Percentiles rank a stretch among this genome's conserved stretches.
phyloP scores from a whole-genome alignment of 257 asterid species.

The Solanum appendiculatum region DNA sequence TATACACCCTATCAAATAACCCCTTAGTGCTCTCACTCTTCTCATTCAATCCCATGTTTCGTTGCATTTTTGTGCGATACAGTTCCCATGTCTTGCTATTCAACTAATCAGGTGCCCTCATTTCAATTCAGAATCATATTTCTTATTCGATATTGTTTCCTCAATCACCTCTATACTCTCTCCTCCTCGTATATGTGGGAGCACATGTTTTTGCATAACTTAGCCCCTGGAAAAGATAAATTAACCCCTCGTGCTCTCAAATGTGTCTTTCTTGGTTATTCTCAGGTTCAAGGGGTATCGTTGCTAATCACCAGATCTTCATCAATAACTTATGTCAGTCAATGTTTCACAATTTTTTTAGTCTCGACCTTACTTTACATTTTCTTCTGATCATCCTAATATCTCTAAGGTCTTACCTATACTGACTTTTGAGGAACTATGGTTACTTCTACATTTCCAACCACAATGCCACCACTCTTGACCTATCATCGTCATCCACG shows the following conservation, averaged over 20 bases:
- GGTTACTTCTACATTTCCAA: background rate
- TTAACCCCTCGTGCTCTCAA: background rate
- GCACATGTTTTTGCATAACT: background rate
- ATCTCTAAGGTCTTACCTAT: background rate
- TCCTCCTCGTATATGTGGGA: background rate
- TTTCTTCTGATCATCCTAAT: background rate
- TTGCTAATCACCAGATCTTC: background rate
- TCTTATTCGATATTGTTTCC: background rate
- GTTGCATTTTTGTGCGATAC: background rate
- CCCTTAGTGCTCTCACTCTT: background rate
- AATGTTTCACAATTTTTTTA: background rate
- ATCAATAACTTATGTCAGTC: background rate
- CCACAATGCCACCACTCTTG: background rate
- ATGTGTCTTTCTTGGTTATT: background rate
- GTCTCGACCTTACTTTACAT: background rate
- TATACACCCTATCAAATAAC: too few species aligned
- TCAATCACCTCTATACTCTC: background rate
- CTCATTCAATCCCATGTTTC: background rate
- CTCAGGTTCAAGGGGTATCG: background rate
- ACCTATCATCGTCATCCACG: background rate
- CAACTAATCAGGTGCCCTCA: background rate
- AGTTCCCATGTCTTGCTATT: background rate
- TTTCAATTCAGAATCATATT: too few species aligned
- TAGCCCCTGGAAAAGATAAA: too few species aligned
- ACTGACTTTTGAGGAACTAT: background rate